A percentile compares a stretch with the other conserved stretches of the same genome.
phyloP scores from a whole-genome alignment of 2,329 filamentous ascomycete species.

The Talaromyces sp. region DNA sequence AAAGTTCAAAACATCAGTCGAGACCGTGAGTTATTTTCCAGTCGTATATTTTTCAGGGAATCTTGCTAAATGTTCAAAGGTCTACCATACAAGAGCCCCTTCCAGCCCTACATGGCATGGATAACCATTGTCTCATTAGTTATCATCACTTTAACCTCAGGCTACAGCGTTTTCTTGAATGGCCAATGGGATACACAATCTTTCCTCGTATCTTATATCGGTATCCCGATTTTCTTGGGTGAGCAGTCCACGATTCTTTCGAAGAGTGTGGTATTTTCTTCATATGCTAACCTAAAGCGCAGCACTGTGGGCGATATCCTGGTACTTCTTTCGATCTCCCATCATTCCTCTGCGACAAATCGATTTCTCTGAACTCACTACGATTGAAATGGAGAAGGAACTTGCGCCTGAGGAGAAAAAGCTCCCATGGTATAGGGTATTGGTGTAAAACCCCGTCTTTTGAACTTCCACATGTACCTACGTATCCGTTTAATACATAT shows the following conservation, averaged over 20 bases:
- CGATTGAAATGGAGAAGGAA: not conserved
- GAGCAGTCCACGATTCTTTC: not conserved
- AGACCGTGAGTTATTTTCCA: not conserved
- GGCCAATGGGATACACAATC: constrained; percentile 53
- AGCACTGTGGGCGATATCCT: not conserved
- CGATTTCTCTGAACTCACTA: not conserved
- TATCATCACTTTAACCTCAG: constrained; percentile 65
- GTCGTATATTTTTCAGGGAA: not conserved
- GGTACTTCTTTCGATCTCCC: not conserved
- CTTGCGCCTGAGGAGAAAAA: constrained; percentile 1
- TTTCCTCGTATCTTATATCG: not conserved
- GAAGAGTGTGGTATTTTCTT: not conserved
- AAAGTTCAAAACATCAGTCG: not conserved
- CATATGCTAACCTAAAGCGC: not conserved
- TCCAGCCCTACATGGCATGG: constrained; percentile 57
- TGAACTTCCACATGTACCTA: not conserved
- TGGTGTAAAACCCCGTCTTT: not conserved
- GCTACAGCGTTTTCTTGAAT: constrained; percentile 59
- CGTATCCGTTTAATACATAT: no score
- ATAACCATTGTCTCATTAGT: constrained; percentile 57
- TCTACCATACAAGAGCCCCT: constrained; percentile 14
- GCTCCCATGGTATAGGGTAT: not conserved
- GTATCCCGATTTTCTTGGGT: not conserved
- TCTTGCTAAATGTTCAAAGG: not conserved
- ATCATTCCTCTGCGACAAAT: not conserved